Base-by-base conservation (phyloP, 306 rosid species). In the Inga oerstediana region DNA sequence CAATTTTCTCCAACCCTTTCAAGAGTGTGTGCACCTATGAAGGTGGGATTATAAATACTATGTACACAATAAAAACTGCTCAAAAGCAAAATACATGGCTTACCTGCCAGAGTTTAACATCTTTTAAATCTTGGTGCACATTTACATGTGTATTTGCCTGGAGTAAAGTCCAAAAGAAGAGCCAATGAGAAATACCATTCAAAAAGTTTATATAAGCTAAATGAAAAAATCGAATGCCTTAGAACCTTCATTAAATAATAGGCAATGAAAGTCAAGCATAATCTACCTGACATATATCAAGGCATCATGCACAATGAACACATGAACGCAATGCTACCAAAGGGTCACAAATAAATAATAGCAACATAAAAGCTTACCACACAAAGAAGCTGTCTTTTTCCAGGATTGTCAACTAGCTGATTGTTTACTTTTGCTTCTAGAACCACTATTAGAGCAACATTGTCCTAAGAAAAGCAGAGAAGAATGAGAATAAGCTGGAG, bases 21-120 rank as follows among this genome's bases (percentile, higher is more conserved):
- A 96, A 89, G 80, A 96, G 94, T 61, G 99, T 96, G 82, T 96
- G 99, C 83, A 94, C 98, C 99, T 96, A 78, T 74, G 24, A 70
- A 77, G 68, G 70, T 74, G 82, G 84, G 74, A 84, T 66, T 56
- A 43, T 81, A 88, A 67, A 81, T 13, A 4, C 24, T 45, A 76
- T 22, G 45, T 10, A 32, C n/a, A 43, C 61, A 74, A 74, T 44
- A 78, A 61, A 62, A 51, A 68, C 51, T 32, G 24, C 16, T 34
- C 32, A 81, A 45, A 69, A 84, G 35, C 54, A 67, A 72, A 85
- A 22, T 59, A 73, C 80, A 43, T 27, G 54, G 78, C 35, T 84
- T 87, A 96, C 99, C 97, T 96, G 99, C 99, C 99, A 96, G 80
- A 96, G 97, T 88, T 91, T 96, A 81, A 96, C 99, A 80, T 96